These are phyloP conservation scores for Ehretia macrophylla DNA, from an alignment of 257 asterid species.

Conservation along the genomic window DNA sequence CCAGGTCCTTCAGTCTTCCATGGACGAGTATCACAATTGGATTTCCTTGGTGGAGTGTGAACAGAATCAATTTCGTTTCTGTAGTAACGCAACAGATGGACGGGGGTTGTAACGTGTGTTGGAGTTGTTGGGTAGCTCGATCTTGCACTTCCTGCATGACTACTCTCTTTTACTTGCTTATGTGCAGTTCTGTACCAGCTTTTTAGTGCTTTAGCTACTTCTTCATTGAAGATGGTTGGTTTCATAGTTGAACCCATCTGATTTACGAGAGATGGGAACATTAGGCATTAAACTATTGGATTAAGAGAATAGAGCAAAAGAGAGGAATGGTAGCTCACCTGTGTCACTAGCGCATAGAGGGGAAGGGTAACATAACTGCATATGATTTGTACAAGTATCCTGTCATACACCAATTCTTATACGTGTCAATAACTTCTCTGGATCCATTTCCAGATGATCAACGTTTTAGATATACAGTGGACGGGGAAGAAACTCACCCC, in stretches of 20 bases:
- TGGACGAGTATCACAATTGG: slow-evolving; percentile 10
- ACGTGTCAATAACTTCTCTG: not conserved
- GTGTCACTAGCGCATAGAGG: slow-evolving; percentile 61
- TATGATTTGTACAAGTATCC: slow-evolving; percentile 50
- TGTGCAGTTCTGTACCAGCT: slow-evolving; percentile 52
- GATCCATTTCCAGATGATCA: not conserved
- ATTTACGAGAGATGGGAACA: not conserved
- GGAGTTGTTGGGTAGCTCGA: slow-evolving; percentile 44
- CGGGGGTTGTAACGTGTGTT: slow-evolving; percentile 25
- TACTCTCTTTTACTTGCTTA: slow-evolving; percentile 40
- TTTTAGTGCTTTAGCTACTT: slow-evolving; percentile 40
- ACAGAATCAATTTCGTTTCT: slow-evolving; percentile 18
- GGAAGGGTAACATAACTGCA: slow-evolving; percentile 73
- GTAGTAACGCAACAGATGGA: slow-evolving; percentile 29
- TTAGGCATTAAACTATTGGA: not conserved
- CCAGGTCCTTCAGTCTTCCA: slow-evolving; percentile 20
- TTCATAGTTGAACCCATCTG: slow-evolving; percentile 72
- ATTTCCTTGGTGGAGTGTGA: slow-evolving; percentile 10
- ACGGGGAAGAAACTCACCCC: slow-evolving; percentile 36
- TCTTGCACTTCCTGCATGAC: slow-evolving; percentile 11
- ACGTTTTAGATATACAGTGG: not conserved
- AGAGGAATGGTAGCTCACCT: slow-evolving; percentile 24
- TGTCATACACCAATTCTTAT: slow-evolving; percentile 11
- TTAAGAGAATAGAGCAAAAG: too few relatives aligned
- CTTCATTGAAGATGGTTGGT: slow-evolving; percentile 55